Conservation (phyloP, 2,329 filamentous ascomycete species). For the Hypoxylon sp. region DNA sequence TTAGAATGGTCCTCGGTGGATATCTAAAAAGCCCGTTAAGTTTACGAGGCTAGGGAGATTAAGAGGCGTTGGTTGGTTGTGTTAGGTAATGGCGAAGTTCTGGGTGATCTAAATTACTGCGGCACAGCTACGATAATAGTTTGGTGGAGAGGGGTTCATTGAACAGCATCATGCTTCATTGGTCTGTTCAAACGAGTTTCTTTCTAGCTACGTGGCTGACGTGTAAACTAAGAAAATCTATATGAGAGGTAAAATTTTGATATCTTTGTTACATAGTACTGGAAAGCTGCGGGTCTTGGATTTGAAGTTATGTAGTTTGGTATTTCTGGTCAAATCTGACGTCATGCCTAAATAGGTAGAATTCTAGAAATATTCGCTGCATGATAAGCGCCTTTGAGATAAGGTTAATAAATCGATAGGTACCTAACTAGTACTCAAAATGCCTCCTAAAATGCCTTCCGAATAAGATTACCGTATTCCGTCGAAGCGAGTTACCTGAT, state of each 20-base stretch:
- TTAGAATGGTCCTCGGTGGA: neutral
- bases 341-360: constrained; percentile 31
- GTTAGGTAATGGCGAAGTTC: constrained; percentile 20
- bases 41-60: constrained; percentile 1
- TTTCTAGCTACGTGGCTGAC: neutral
- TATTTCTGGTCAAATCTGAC: constrained; percentile 6
- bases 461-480: neutral
- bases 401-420: neutral
- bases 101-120: constrained; percentile 7
- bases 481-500: constrained; percentile 29
- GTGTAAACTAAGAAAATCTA: neutral
- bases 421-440: neutral
- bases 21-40: neutral
- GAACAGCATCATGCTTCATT: constrained; percentile 4
- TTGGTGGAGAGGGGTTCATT: constrained; percentile 29
- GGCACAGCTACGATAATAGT: constrained; percentile 7
- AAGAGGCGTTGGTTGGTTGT: constrained; percentile 3
- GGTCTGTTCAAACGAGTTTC: neutral
- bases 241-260: neutral
- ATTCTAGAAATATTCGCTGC: constrained; percentile 29
- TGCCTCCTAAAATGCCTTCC: neutral
- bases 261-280: neutral
- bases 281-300: neutral
- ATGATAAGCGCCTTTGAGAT: neutral
- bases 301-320: constrained; percentile 10